phyloP scores from a whole-genome alignment of 2,329 filamentous ascomycete genomes.

The Xylariaceae sp. region DNA sequence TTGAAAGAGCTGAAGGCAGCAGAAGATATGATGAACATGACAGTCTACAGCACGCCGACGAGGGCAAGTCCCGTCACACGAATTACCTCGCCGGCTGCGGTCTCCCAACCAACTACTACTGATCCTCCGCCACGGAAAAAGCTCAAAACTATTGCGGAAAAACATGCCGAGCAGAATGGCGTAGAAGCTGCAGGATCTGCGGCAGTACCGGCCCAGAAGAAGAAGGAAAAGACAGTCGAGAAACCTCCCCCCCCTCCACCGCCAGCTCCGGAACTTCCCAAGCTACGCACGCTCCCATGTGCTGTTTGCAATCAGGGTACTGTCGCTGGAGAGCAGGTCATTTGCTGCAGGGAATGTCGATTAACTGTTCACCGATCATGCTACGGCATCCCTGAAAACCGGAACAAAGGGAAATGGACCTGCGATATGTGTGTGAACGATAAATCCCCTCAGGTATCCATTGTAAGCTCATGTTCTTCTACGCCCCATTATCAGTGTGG shows the following conservation, averaged over 20 bases:
- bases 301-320: conserved; percentile 77
- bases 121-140: conserved; percentile 62
- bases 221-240: conserved; percentile 57
- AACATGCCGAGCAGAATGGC: conserved; percentile 45
- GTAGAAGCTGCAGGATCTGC: conserved; percentile 45
- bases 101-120: conserved; percentile 29
- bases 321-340: conserved; percentile 62
- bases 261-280: conserved; percentile 68
- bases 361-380: conserved; percentile 88
- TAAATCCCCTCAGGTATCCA: conserved; percentile 86
- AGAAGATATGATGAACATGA: conserved; percentile 54
- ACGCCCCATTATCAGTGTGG: conserved; percentile 22
- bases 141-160: conserved; percentile 53
- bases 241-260: conserved; percentile 58
- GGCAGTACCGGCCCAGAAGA: conserved; percentile 42
- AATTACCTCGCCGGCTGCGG: conserved; percentile 33
- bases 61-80: conserved; percentile 26
- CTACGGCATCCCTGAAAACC: conserved; percentile 76
- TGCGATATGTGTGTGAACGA: conserved; percentile 97
- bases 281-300: conserved; percentile 74
- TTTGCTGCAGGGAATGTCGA: conserved; percentile 82
- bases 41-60: conserved; percentile 38
- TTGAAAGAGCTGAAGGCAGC: conserved; percentile 66
- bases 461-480: conserved; percentile 51
- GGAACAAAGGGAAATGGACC: conserved; percentile 75